These are phyloP conservation scores for Nephelium lappaceum DNA, from an alignment of 345 rosid species.

Conservation along the genomic window DNA sequence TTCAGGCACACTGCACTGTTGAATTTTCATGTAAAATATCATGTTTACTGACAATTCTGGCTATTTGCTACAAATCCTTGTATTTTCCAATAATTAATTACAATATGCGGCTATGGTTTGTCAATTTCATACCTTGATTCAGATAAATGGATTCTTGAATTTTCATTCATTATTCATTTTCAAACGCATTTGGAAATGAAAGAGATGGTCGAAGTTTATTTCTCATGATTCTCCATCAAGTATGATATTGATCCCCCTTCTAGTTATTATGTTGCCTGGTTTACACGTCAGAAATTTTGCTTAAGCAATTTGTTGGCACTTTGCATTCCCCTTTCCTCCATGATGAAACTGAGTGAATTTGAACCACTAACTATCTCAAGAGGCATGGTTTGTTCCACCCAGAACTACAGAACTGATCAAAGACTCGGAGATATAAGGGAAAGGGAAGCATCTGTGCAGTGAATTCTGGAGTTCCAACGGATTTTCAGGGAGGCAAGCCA, in stretches of 20 bases:
- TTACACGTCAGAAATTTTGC: not conserved
- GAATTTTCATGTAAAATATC: not conserved
- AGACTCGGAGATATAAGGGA: not conserved
- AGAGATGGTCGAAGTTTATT: not conserved
- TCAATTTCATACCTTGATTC: not conserved
- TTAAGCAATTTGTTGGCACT: too few species aligned
- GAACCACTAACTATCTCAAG: not conserved
- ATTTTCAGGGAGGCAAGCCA: not conserved
- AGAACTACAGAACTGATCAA: not conserved
- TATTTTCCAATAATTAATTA: not conserved
- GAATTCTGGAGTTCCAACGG: too few species aligned
- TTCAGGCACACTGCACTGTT: too few species aligned
- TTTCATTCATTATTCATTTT: not conserved
- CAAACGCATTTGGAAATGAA: not conserved
- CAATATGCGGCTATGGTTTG: not conserved
- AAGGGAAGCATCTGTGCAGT: too few species aligned
- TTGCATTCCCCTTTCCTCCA: too few species aligned
- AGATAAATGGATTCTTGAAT: not conserved
- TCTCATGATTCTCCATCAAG: not conserved
- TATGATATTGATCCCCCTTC: not conserved
- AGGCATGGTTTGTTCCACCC: not conserved
- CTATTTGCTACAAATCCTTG: not conserved
- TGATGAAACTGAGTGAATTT: too few species aligned
- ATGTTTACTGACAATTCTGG: not conserved
- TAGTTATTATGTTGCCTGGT: not conserved